phyloP scores from a whole-genome alignment of 2,329 filamentous ascomycete genomes.

The Colletotrichum destructivum region DNA sequence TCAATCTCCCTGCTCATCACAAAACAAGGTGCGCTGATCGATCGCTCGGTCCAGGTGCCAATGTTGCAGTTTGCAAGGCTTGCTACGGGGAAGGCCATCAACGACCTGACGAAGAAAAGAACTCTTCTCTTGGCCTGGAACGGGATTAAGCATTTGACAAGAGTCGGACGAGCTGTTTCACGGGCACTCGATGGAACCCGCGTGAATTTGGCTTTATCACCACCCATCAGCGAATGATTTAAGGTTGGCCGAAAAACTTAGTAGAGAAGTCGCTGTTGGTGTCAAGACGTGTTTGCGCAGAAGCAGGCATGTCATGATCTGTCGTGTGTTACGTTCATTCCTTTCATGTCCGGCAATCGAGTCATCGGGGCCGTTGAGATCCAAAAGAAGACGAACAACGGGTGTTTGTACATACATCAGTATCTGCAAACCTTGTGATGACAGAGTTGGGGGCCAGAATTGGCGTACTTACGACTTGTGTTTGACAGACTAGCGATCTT shows the following conservation, averaged over 20 bases:
- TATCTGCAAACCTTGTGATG: conserved; percentile 1
- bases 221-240: not conserved
- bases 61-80: not conserved
- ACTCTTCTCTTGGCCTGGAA: not conserved
- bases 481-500: conserved; percentile 19
- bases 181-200: not conserved
- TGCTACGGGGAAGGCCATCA: not conserved
- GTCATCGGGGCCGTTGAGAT: not conserved
- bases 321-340: not conserved
- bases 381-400: not conserved
- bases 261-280: too few species aligned
- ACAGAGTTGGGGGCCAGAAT: not conserved
- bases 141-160: too few species aligned
- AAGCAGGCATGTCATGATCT: not conserved
- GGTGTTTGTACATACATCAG: conserved; percentile 1
- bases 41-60: conserved; percentile 27
- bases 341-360: not conserved
- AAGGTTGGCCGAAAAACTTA: too few species aligned
- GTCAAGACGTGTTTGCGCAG: not conserved
- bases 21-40: conserved; percentile 23
- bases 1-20: conserved; percentile 14
- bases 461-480: not conserved
- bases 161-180: not conserved
- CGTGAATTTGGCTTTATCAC: not conserved
- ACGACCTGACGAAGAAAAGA: not conserved